Evolutionary conservation across 208 protist genomes (phyloP).

Genomic region (Trypanosoma rangeli): DNA sequence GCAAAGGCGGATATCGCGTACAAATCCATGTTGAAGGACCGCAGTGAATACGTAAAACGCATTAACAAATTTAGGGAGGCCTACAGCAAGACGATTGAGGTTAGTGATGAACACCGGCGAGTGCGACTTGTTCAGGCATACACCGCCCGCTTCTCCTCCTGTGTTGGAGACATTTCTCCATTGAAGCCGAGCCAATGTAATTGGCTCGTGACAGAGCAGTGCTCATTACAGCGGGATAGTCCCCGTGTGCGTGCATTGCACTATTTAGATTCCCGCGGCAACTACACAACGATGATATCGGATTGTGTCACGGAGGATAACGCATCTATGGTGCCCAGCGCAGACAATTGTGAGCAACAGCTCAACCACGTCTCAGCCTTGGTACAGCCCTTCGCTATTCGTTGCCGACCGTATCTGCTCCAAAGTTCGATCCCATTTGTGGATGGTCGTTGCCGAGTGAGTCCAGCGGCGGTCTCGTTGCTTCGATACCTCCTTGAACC

Average conservation of each 20-base stretch:
- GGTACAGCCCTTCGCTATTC: constrained; percentile 50
- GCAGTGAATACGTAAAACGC: constrained; percentile 79
- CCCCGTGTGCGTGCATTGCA: constrained; percentile 3
- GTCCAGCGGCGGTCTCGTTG: constrained; percentile 63
- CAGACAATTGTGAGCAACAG: constrained; percentile 65
- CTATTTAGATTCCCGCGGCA: constrained; percentile 23
- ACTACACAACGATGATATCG: constrained; percentile 13
- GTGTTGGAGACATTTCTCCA: constrained; percentile 39
- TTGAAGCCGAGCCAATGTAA: constrained; percentile 50
- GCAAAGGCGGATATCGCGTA: constrained; percentile 66
- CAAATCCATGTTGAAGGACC: constrained; percentile 60
- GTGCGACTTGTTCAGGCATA: constrained; percentile 38
- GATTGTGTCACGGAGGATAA: background rate
- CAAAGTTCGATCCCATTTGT: constrained; percentile 40
- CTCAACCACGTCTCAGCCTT: constrained; percentile 67
- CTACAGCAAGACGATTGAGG: constrained; percentile 42
- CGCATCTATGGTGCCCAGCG: constrained; percentile 17
- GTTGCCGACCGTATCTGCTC: constrained; percentile 47
- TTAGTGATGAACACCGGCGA: constrained; percentile 35
- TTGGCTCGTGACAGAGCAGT: constrained; percentile 41
- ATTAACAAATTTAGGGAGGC: constrained; percentile 70
- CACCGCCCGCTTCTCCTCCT: constrained; percentile 55
- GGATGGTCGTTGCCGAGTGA: constrained; percentile 45
- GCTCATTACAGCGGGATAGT: constrained; percentile 22
- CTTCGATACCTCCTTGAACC: constrained; percentile 72